Evolutionary conservation across 305 asterid species (phyloP).

Genomic region (Fraxinus ornus): DNA sequence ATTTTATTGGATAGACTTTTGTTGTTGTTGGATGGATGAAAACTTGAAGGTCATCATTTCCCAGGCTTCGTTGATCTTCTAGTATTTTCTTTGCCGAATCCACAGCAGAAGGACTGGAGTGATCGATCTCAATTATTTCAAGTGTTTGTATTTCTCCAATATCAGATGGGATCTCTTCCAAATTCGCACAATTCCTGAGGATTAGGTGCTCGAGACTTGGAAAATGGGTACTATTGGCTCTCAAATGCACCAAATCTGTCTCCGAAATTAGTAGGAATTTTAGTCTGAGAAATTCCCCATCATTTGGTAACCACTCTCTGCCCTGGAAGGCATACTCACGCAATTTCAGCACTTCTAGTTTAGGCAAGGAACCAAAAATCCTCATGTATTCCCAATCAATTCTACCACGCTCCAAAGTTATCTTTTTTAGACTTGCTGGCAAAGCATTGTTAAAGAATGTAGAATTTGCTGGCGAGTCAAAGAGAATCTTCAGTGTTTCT

Average conservation of each 20-base stretch:
- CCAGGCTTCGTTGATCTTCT: not conserved
- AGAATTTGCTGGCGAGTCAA: not conserved
- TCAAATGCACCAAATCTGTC: not conserved
- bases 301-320: not conserved
- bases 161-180: not conserved
- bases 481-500: not conserved
- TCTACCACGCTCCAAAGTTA: not conserved
- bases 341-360: constrained; percentile 1
- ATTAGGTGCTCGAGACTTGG: not conserved
- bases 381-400: not conserved
- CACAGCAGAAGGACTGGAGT: not conserved
- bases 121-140: not conserved
- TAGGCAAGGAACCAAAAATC: not conserved
- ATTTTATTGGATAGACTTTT: not conserved
- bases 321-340: not conserved
- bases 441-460: not conserved
- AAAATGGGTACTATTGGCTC: not conserved
- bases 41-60: not conserved
- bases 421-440: not conserved
- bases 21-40: not conserved
- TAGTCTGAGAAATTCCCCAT: not conserved
- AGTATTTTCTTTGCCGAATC: not conserved
- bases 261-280: not conserved
- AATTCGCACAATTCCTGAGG: not conserved
- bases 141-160: not conserved